phyloP scores from a whole-genome alignment of 768 basidiomycete genomes.

The Hortiboletus flavorubellus region DNA sequence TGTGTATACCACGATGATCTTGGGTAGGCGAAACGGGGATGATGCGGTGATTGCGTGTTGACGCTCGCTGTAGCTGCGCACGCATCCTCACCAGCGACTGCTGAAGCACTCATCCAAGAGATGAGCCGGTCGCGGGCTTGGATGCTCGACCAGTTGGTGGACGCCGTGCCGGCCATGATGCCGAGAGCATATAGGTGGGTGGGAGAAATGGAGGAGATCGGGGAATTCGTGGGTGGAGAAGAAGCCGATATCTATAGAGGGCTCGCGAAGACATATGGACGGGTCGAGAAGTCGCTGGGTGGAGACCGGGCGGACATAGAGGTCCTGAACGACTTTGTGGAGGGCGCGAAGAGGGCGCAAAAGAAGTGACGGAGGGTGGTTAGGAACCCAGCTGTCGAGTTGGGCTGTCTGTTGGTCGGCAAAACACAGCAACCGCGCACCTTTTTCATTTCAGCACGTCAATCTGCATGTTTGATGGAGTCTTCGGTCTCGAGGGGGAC shows the following conservation, averaged over 20 bases:
- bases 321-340: conserved; percentile 42
- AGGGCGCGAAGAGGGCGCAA: conserved; percentile 37
- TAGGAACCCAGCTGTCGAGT: conserved; percentile 14
- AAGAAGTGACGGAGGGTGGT: background rate
- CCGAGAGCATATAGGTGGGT: conserved; percentile 65
- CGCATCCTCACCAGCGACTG: conserved; percentile 56
- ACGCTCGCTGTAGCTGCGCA: conserved; percentile 42
- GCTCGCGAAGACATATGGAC: conserved; percentile 43
- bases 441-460: conserved; percentile 23
- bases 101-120: conserved; percentile 52
- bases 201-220: conserved; percentile 64
- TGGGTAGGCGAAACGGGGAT: conserved; percentile 36
- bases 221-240: conserved; percentile 46
- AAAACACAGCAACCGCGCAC: conserved; percentile 17
- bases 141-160: conserved; percentile 39
- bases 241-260: conserved; percentile 48
- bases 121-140: conserved; percentile 44
- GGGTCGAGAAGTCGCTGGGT: conserved; percentile 40
- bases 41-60: background rate
- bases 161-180: conserved; percentile 45
- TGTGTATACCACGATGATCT: conserved; percentile 52
- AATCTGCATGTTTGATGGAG: conserved; percentile 17
- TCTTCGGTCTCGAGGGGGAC: background rate
- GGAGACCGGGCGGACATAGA: conserved; percentile 39
- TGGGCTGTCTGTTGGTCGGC: conserved; percentile 11